phyloP scores from a whole-genome alignment of 768 basidiomycete genomes.

The Xerocomellus amylosporus region DNA sequence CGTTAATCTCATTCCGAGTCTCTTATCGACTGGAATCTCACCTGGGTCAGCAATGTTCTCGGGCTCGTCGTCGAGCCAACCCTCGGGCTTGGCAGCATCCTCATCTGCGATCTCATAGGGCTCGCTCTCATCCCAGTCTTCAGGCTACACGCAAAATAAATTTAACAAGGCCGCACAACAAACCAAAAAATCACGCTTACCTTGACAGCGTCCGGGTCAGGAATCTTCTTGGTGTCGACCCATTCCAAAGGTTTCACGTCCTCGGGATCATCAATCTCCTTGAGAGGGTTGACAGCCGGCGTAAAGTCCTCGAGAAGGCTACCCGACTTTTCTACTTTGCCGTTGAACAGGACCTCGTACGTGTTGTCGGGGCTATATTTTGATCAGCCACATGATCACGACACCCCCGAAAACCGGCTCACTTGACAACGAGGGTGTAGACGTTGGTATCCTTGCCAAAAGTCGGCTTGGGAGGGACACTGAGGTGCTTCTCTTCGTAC shows the following conservation, averaged over 20 bases:
- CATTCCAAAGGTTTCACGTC: constrained; percentile 90
- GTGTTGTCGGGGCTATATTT: constrained; percentile 84
- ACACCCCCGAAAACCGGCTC: constrained; percentile 31
- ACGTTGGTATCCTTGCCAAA: constrained; percentile 91
- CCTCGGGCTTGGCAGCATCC: constrained; percentile 87
- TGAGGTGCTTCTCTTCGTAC: constrained; percentile 96
- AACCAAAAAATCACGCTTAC: constrained; percentile 31
- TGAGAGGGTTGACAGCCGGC: constrained; percentile 87
- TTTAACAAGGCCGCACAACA: neutral
- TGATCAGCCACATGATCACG: constrained; percentile 2
- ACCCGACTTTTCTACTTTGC: constrained; percentile 74
- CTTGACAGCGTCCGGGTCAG: constrained; percentile 83
- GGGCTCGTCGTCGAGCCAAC: constrained; percentile 92
- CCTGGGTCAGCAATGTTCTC: constrained; percentile 82
- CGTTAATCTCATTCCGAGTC: neutral
- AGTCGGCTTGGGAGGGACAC: constrained; percentile 71
- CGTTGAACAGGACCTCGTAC: constrained; percentile 88
- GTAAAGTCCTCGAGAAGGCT: constrained; percentile 90
- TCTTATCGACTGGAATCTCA: constrained; percentile 29
- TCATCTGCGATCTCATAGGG: constrained; percentile 89
- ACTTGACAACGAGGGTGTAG: constrained; percentile 93
- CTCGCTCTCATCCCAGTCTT: constrained; percentile 97
- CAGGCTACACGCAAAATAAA: constrained; percentile 49
- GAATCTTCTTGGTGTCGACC: constrained; percentile 87
- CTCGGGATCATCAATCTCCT: constrained; percentile 90